Evolutionary conservation across 257 asterid species (phyloP).

Genomic region (Penstemon barbatus): DNA sequence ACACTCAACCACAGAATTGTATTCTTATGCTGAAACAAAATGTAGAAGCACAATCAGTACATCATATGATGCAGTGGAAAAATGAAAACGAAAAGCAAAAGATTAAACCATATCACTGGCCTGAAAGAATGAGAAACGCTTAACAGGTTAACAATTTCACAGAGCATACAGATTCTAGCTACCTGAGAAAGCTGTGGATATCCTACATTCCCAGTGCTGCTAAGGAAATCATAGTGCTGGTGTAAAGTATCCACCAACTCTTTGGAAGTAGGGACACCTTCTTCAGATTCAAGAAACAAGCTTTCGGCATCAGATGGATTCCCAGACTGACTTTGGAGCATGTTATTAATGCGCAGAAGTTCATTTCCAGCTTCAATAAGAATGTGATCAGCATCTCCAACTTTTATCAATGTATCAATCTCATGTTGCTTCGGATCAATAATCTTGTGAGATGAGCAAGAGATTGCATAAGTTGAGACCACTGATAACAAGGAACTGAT

Average conservation of each 20-base stretch:
- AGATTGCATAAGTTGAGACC: conserved; percentile 48
- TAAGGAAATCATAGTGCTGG: conserved; percentile 41
- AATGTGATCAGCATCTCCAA: conserved; percentile 38
- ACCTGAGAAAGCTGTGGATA: conserved; percentile 68
- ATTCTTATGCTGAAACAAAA: conserved; percentile 62
- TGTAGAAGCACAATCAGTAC: conserved; percentile 29
- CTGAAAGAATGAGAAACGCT: conserved; percentile 26
- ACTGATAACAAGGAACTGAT: conserved; percentile 58
- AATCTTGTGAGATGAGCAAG: conserved; percentile 35
- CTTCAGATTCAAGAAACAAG: conserved; percentile 52
- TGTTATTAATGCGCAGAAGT: conserved; percentile 51
- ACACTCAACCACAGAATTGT: conserved; percentile 61
- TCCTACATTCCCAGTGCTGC: conserved; percentile 44
- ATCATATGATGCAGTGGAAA: conserved; percentile 1
- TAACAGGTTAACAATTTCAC: conserved; percentile 19
- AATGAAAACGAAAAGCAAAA: conserved; percentile 8
- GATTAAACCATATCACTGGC: conserved; percentile 13
- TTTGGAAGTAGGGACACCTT: conserved; percentile 56
- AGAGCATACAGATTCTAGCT: conserved; percentile 29
- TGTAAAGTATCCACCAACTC: conserved; percentile 62
- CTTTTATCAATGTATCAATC: conserved; percentile 30
- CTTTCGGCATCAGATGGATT: conserved; percentile 47
- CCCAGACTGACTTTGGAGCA: conserved; percentile 44
- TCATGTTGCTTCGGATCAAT: conserved; percentile 37
- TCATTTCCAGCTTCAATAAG: conserved; percentile 60